phyloP scores from a whole-genome alignment of 1,284 basidiomycete genomes.

The Salmacisia buchloeana region DNA sequence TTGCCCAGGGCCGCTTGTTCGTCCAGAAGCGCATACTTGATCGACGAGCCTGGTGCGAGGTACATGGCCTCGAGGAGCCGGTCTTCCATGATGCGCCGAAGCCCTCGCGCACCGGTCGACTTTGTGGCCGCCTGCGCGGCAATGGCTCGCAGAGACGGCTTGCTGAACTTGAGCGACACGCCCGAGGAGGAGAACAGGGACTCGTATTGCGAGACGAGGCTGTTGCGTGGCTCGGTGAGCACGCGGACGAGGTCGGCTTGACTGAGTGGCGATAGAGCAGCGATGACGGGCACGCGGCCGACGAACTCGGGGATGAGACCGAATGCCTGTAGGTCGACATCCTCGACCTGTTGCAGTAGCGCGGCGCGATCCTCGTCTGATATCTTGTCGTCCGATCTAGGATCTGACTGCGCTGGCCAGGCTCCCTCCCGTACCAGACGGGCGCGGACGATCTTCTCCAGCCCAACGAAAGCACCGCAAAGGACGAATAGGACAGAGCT shows the following conservation, averaged over 20 bases:
- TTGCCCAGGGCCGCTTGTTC: constrained; percentile 12
- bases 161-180: constrained; percentile 27
- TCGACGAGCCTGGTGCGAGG: constrained; percentile 11
- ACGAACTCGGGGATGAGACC: constrained; percentile 90
- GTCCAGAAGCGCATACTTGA: constrained; percentile 15
- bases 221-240: constrained; percentile 82
- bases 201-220: constrained; percentile 83
- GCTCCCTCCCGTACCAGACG: constrained; percentile 53
- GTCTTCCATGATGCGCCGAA: constrained; percentile 78
- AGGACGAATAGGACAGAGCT: constrained; percentile 52
- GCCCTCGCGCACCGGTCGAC: constrained; percentile 80
- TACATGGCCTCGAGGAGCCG: constrained; percentile 29
- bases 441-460: constrained; percentile 63
- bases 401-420: constrained; percentile 63
- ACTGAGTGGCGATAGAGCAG: constrained; percentile 69
- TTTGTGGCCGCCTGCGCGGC: constrained; percentile 58
- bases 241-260: constrained; percentile 76
- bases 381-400: constrained; percentile 48
- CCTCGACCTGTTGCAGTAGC: constrained; percentile 13
- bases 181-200: constrained; percentile 59
- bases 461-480: constrained; percentile 87
- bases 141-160: constrained; percentile 26
- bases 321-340: constrained; percentile 70
- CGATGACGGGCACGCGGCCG: constrained; percentile 79
- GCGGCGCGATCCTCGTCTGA: background rate